These are phyloP conservation scores for Rhizopogon sp. DNA, from an alignment of 768 basidiomycete species.

Conservation along the genomic window DNA sequence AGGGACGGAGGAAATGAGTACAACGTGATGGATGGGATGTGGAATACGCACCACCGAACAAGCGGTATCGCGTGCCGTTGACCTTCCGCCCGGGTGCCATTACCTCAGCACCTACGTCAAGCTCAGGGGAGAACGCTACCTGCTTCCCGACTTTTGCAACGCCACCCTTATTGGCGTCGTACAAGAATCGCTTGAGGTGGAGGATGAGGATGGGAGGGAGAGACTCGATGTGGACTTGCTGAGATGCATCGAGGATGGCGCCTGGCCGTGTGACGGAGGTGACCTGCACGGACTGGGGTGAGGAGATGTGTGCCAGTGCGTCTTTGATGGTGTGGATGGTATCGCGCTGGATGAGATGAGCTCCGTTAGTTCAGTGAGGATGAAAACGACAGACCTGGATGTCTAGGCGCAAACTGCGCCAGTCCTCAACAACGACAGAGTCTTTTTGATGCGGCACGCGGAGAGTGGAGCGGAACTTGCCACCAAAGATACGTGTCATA, in stretches of 20 bases:
- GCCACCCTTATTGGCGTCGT: conserved; percentile 67
- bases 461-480: conserved; percentile 83
- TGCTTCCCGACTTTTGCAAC: conserved; percentile 87
- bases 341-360: conserved; percentile 45
- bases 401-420: conserved; percentile 83
- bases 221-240: conserved; percentile 71
- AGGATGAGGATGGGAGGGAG: conserved; percentile 82
- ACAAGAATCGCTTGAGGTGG: conserved; percentile 89
- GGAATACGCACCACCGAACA: conserved; percentile 68
- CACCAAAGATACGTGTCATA: conserved; percentile 90
- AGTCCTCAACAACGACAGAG: conserved; percentile 86
- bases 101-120: conserved; percentile 70
- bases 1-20: neutral
- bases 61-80: conserved; percentile 58
- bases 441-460: conserved; percentile 80
- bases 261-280: conserved; percentile 53
- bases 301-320: conserved; percentile 71
- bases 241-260: conserved; percentile 63
- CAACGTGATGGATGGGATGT: neutral
- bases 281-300: conserved; percentile 76
- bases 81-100: conserved; percentile 49
- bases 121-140: conserved; percentile 68
- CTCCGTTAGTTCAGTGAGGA: neutral
- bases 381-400: conserved; percentile 56
- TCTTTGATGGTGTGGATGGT: conserved; percentile 76